A percentile compares a stretch with the other conserved stretches of the same genome.
These are phyloP conservation scores for Excoecaria agallocha DNA, from an alignment of 345 rosid species.

Conservation along the genomic window DNA sequence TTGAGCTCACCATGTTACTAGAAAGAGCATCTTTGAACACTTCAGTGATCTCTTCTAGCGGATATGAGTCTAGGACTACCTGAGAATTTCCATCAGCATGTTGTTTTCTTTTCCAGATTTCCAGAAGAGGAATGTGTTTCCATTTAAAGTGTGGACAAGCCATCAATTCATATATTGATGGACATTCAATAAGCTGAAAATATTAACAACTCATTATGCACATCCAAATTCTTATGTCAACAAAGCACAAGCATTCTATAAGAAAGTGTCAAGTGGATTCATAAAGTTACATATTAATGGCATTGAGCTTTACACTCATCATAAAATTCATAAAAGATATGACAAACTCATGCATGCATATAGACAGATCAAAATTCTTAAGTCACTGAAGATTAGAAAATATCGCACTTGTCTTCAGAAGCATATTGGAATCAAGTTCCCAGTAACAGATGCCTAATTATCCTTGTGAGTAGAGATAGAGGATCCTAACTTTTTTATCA, in stretches of 20 bases:
- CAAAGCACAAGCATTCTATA: background rate
- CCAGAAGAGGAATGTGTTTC: slow-evolving; percentile 60
- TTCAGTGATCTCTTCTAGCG: slow-evolving; percentile 50
- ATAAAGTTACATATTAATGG: background rate
- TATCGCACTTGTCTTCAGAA: background rate
- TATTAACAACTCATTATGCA: background rate
- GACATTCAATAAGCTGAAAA: slow-evolving; percentile 87
- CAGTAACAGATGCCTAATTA: background rate
- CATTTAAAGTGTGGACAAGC: slow-evolving; percentile 66
- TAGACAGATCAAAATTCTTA: background rate
- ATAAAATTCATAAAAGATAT: background rate
- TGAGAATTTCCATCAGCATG: slow-evolving; percentile 43
- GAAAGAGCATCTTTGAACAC: slow-evolving; percentile 67
- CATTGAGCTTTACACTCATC: background rate
- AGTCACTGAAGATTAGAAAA: background rate
- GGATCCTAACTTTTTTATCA: background rate
- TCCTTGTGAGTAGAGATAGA: background rate
- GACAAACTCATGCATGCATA: background rate
- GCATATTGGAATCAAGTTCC: background rate
- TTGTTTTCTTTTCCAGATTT: slow-evolving; percentile 69
- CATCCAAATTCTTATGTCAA: background rate
- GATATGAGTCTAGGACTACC: slow-evolving; percentile 64
- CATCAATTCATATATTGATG: slow-evolving; percentile 83
- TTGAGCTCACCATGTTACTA: slow-evolving; percentile 58
- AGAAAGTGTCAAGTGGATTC: background rate